phyloP scores from a whole-genome alignment of 768 basidiomycete genomes.

The Vishniacozyma victoriae region DNA sequence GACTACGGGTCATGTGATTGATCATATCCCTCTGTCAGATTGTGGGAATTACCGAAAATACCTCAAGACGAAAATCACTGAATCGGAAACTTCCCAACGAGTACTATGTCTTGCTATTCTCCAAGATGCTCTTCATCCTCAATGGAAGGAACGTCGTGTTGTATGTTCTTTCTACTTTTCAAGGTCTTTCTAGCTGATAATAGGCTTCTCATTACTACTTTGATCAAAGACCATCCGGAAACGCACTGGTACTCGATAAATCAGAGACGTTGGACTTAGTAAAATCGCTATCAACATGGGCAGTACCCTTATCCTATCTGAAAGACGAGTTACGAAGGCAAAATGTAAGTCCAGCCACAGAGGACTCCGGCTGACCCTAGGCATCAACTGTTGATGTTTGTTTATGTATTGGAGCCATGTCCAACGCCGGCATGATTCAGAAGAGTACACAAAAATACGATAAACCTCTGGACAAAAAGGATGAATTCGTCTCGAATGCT shows the following conservation, averaged over 20 bases:
- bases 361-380: slow-evolving; percentile 49
- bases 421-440: slow-evolving; percentile 67
- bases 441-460: slow-evolving; percentile 58
- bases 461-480: slow-evolving; percentile 85
- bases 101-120: slow-evolving; percentile 85
- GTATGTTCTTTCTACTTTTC: slow-evolving; percentile 49
- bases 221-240: too few species aligned
- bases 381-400: slow-evolving; percentile 97
- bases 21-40: slow-evolving; percentile 77
- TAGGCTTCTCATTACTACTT: too few species aligned
- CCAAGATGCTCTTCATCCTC: slow-evolving; percentile 67
- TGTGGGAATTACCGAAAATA: slow-evolving; percentile 91
- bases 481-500: slow-evolving; percentile 95
- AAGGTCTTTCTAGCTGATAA: too few species aligned
- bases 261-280: too few species aligned
- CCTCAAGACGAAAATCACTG: slow-evolving; percentile 91
- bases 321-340: slow-evolving; percentile 94
- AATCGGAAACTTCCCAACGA: slow-evolving; percentile 86
- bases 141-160: slow-evolving; percentile 75
- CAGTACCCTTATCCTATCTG: too few species aligned
- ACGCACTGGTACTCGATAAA: too few species aligned
- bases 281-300: too few species aligned
- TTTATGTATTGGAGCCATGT: slow-evolving; percentile 85
- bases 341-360: slow-evolving; percentile 60
- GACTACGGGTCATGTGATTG: slow-evolving; percentile 76